Evolutionary conservation across 768 basidiomycete species (phyloP).

Genomic region (Infundibulicybe gibba): DNA sequence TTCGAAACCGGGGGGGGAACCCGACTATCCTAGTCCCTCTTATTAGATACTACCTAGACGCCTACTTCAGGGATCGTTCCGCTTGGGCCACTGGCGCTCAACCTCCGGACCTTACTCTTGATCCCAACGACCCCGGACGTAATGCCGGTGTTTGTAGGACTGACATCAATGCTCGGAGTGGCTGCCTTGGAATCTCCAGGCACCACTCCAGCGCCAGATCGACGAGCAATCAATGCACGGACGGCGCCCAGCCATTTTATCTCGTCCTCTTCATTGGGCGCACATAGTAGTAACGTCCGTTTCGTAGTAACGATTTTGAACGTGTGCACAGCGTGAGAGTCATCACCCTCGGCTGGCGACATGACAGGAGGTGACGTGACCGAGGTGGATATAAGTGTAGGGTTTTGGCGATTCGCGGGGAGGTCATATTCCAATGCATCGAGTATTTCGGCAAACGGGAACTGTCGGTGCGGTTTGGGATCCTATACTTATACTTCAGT

Average conservation of each 20-base stretch:
- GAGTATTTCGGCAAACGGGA: slow-evolving; percentile 80
- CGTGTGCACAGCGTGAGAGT: slow-evolving; percentile 50
- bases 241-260: slow-evolving; percentile 97
- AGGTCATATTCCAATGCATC: slow-evolving; percentile 90
- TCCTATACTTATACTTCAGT: slow-evolving; percentile 50
- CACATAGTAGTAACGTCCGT: slow-evolving; percentile 83
- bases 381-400: slow-evolving; percentile 27
- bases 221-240: slow-evolving; percentile 81
- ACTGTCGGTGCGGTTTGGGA: slow-evolving; percentile 81
- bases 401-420: slow-evolving; percentile 47
- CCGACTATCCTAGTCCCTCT: no score
- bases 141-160: background rate
- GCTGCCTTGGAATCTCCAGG: slow-evolving; percentile 35
- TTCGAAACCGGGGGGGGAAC: no score
- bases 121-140: slow-evolving; percentile 27
- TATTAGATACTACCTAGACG: slow-evolving; percentile 5
- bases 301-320: slow-evolving; percentile 98
- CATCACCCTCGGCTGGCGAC: slow-evolving; percentile 36
- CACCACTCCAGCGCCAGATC: slow-evolving; percentile 48
- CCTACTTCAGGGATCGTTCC: slow-evolving; percentile 17
- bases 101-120: slow-evolving; percentile 44
- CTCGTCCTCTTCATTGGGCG: slow-evolving; percentile 96
- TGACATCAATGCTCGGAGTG: slow-evolving; percentile 11
- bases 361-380: slow-evolving; percentile 30
- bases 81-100: slow-evolving; percentile 36